Evolutionary conservation across 768 basidiomycete species (phyloP).

Genomic region (Leccinellum albellum): DNA sequence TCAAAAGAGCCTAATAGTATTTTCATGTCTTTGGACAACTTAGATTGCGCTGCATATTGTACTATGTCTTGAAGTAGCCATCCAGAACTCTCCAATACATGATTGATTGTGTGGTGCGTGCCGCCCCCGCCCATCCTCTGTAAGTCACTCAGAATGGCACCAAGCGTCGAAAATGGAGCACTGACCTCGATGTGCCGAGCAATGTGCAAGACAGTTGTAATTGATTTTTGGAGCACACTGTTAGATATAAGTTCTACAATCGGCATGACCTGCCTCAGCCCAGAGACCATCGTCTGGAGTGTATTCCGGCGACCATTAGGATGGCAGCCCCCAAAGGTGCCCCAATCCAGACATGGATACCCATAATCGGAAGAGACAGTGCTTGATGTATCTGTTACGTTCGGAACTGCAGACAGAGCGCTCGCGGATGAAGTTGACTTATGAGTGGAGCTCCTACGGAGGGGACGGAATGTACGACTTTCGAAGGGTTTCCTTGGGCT

Average conservation of each 20-base stretch:
- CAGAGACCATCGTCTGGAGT: neutral
- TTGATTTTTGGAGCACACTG: conserved; percentile 6
- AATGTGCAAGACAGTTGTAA: conserved; percentile 4
- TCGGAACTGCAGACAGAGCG: neutral
- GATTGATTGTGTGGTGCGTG: conserved; percentile 10
- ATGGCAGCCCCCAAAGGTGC: conserved; percentile 3
- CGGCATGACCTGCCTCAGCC: conserved; percentile 7
- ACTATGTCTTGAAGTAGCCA: conserved; percentile 12
- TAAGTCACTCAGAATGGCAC: neutral
- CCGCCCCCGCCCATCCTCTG: conserved; percentile 8
- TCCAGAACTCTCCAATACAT: conserved; percentile 13
- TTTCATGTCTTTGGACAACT: conserved; percentile 2
- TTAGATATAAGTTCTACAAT: conserved; percentile 3
- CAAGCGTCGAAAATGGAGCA: neutral
- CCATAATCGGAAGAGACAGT: neutral
- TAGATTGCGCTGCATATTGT: neutral
- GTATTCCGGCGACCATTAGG: neutral
- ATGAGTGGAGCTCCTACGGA: neutral
- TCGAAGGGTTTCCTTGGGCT: too few species aligned
- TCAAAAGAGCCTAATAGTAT: conserved; percentile 1
- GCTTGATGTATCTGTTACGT: neutral
- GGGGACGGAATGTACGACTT: neutral
- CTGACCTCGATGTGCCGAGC: conserved; percentile 11
- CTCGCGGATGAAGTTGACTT: neutral
- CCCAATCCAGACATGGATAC: neutral